Evolutionary conservation across 1,139 yeast species (phyloP), one percentile per base, ranked within the genome.

Genomic region (Hansenula sp.): DNA sequence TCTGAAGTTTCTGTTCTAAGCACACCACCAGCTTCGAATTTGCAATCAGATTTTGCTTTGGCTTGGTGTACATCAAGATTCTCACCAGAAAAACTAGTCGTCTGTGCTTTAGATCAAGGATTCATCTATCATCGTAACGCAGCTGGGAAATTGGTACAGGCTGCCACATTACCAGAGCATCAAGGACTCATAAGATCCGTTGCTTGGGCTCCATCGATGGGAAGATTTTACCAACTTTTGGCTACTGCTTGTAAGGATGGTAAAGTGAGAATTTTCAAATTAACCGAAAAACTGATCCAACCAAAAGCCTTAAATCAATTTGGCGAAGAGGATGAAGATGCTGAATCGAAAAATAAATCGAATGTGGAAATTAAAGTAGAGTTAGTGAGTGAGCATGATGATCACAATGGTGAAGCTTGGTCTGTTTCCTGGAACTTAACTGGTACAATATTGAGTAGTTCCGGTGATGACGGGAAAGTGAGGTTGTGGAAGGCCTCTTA

Each of bases 171-270:
- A 33, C 86, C 91, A 1, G 96, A 89, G 41, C 98, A 91, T 62
- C 76, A 79, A 47, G 96, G 96, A 2, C 73, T 93, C 41, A 89
- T 93, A 37, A 72, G 98, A 53, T 87, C 93, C 33, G 90, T 93
- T 9, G 77, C 94, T 39, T 93, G 99, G 99, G 99, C 98, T 0
- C 97, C 98, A 7, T 82, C 95, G 0, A 88, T 91, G 85, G 99
- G 98, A 2, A 72, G 96, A 52, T 81, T 84, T 48, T 87, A 81
- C 62, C 96, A 93, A 57, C 68, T 90, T 42, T 75, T 93, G 38
- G 99, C 99, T 1, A 91, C 98, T 0, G 99, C 96, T 3, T 89
- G 96, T 61, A 90, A 90, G 62, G 99, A 93, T 63, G 99, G 98
- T 0, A 81, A 72, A 58, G 91, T 93, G 17, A 76, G 98, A 43